phyloP scores from a whole-genome alignment of 2,329 filamentous ascomycete species.

The Paraconiothyrium sp. region DNA sequence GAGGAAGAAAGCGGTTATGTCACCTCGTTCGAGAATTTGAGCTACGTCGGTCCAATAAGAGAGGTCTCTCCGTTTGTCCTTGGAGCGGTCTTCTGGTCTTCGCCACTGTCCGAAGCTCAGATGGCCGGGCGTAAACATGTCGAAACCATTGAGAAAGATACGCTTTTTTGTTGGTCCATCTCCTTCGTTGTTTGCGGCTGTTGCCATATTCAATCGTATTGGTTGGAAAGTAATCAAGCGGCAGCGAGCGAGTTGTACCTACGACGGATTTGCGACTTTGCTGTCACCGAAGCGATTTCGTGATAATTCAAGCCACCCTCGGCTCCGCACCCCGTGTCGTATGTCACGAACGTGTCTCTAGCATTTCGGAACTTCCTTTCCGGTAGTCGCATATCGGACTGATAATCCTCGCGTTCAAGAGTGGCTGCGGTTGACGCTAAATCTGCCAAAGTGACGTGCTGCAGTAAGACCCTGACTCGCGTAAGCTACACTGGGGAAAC shows the following conservation, averaged over 20 bases:
- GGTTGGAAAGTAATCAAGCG: neutral
- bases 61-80: conserved; percentile 16
- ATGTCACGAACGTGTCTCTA: neutral
- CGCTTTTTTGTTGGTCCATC: conserved; percentile 35
- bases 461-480: conserved; percentile 9
- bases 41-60: conserved; percentile 41
- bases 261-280: too few species aligned
- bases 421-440: conserved; percentile 18
- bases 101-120: conserved; percentile 26
- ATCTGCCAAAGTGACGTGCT: conserved; percentile 16
- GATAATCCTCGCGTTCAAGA: conserved; percentile 7
- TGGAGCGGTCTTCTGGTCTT: conserved; percentile 18
- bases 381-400: neutral
- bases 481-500: neutral
- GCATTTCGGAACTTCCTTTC: neutral
- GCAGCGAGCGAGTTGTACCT: too few species aligned
- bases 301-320: neutral
- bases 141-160: conserved; percentile 50
- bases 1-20: conserved; percentile 45
- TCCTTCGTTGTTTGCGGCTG: neutral
- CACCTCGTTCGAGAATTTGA: conserved; percentile 36
- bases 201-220: neutral
- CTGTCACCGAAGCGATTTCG: too few species aligned
- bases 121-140: conserved; percentile 32
- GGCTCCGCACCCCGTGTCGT: neutral